Percentiles rank a stretch among this genome's conserved stretches.
Evolutionary conservation across 495 filamentous ascomycete species (phyloP).

Genomic region (Neurospora sp.): DNA sequence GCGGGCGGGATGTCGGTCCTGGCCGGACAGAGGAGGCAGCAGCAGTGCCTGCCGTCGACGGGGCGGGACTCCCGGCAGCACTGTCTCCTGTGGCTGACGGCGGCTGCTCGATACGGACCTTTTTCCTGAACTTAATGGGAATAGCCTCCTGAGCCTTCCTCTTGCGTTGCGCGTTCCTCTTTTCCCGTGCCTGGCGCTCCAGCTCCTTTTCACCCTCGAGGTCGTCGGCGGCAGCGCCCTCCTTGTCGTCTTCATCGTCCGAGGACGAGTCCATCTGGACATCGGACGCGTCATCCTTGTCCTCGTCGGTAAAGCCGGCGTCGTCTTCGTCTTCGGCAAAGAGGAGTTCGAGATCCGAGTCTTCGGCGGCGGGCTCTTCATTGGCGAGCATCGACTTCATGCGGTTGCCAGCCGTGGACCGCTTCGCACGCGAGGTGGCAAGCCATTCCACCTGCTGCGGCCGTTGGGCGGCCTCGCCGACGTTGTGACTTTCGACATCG

Average conservation of each 20-base stretch:
- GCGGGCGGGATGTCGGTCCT: conserved; percentile 15
- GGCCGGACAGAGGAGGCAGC: not conserved
- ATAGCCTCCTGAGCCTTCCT: conserved; percentile 62
- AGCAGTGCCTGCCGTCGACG: not conserved
- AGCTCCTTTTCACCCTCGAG: conserved; percentile 57
- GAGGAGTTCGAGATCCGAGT: conserved; percentile 67
- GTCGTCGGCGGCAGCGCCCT: conserved; percentile 57
- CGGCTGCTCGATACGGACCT: conserved; percentile 42
- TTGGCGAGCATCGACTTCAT: conserved; percentile 71
- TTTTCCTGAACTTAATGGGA: conserved; percentile 43
- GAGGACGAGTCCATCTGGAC: conserved; percentile 74
- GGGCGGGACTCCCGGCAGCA: conserved; percentile 38
- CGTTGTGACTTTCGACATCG: conserved; percentile 8
- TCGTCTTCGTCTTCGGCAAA: conserved; percentile 85
- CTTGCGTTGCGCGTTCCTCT: conserved; percentile 48
- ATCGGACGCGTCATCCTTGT: conserved; percentile 63
- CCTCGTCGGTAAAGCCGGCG: conserved; percentile 62
- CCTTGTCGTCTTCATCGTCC: conserved; percentile 73
- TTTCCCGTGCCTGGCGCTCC: conserved; percentile 49
- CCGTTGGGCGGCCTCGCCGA: conserved; percentile 10
- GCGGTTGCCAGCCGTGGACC: conserved; percentile 77
- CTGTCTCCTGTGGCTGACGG: conserved; percentile 13
- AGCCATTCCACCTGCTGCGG: conserved; percentile 54
- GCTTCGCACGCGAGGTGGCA: conserved; percentile 64
- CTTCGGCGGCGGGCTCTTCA: conserved; percentile 48